phyloP scores from a whole-genome alignment of 176 grass and related monocot genomes.

The Oryza coarctata region DNA sequence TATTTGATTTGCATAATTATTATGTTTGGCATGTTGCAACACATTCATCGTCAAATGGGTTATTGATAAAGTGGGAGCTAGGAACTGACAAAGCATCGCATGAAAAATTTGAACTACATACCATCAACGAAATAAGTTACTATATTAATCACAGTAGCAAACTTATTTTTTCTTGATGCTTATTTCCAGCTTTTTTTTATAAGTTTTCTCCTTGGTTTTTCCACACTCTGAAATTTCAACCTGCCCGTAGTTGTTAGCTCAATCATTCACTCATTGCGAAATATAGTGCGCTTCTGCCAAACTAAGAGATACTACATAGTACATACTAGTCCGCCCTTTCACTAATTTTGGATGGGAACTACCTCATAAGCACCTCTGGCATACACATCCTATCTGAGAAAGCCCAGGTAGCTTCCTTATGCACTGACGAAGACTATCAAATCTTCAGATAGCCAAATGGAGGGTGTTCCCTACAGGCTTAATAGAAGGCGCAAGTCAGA shows the following conservation, averaged over 20 bases:
- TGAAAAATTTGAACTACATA: not conserved
- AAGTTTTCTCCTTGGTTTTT: not conserved
- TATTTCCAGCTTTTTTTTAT: not conserved
- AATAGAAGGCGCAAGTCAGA: conserved; percentile 82
- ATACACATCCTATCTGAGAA: not conserved
- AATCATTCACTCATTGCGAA: not conserved
- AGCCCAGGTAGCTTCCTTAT: conserved; percentile 6
- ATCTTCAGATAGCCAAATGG: conserved; percentile 52
- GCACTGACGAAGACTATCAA: conserved; percentile 16
- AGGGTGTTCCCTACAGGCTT: conserved; percentile 45
- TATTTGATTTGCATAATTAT: conserved; percentile 12
- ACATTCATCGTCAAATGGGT: not conserved
- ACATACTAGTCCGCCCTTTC: not conserved
- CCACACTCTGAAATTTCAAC: not conserved
- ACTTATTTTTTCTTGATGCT: not conserved
- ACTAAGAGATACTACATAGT: not conserved
- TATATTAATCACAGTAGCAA: not conserved
- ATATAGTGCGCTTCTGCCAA: not conserved
- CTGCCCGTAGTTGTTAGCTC: not conserved
- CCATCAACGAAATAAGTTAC: not conserved
- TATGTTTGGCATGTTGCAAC: not conserved
- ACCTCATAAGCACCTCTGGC: not conserved
- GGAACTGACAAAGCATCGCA: not conserved
- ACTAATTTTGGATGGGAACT: not conserved
- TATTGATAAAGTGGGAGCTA: not conserved